Percentiles rank a stretch among this genome's conserved stretches.
Evolutionary conservation across 75 land plant species (phyloP).

Genomic region (Selaginella tamariscina): DNA sequence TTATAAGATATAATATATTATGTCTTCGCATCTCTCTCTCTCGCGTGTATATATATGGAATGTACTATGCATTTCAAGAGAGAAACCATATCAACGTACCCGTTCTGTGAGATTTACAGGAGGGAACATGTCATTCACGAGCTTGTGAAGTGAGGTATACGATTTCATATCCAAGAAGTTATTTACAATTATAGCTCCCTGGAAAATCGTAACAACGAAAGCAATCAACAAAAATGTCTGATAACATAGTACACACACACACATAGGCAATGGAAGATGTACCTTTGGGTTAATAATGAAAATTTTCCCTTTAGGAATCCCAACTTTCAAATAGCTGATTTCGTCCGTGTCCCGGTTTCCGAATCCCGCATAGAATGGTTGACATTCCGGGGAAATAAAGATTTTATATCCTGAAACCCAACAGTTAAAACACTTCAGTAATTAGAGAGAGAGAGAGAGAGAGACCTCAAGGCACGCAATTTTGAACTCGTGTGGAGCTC

Average conservation of each 20-base stretch:
- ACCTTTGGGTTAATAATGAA: slow-evolving; percentile 98
- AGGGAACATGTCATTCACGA: slow-evolving; percentile 95
- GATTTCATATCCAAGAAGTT: slow-evolving; percentile 68
- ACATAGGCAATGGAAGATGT: background rate
- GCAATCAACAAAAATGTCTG: background rate
- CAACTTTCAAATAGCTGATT: slow-evolving; percentile 94
- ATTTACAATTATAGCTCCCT: slow-evolving; percentile 90
- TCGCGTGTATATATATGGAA: background rate
- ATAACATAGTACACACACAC: background rate
- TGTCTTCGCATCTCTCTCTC: background rate
- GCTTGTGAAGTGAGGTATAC: slow-evolving; percentile 82
- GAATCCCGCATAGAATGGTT: slow-evolving; percentile 99
- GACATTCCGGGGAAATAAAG: slow-evolving; percentile 76
- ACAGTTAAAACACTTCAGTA: slow-evolving; percentile 5
- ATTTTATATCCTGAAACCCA: slow-evolving; percentile 57
- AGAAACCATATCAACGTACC: slow-evolving; percentile 30
- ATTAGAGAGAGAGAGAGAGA: background rate
- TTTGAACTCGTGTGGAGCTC: slow-evolving; percentile 99
- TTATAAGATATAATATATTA: background rate
- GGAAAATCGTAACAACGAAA: slow-evolving; percentile 2
- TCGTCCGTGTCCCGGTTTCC: slow-evolving; percentile 99
- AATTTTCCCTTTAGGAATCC: slow-evolving; percentile 91
- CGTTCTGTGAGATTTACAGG: slow-evolving; percentile 68
- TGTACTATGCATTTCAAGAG: background rate
- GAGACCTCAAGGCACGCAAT: slow-evolving; percentile 87